Conservation (phyloP, 495 filamentous ascomycete genomes). For the Lophiotrema nucula region DNA sequence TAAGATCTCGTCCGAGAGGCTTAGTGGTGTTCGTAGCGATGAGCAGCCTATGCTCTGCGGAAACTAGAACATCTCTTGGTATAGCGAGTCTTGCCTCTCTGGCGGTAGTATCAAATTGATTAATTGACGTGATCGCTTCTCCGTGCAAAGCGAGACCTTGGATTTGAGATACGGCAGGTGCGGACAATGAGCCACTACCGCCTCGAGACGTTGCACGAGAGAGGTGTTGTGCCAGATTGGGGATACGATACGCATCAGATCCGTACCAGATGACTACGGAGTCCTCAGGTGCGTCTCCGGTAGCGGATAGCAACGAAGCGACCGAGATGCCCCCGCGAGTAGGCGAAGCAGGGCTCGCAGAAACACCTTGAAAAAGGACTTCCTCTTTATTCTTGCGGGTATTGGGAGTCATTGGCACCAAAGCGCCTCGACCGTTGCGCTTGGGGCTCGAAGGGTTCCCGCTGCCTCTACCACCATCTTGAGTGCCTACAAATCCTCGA, state of each 20-base stretch:
- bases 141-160: slow-evolving; percentile 33
- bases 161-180: slow-evolving; percentile 32
- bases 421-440: slow-evolving; percentile 44
- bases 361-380: slow-evolving; percentile 51
- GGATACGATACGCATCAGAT: slow-evolving; percentile 38
- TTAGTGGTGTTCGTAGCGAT: slow-evolving; percentile 30
- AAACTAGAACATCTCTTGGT: slow-evolving; percentile 34
- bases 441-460: slow-evolving; percentile 8
- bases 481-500: slow-evolving; percentile 62
- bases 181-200: slow-evolving; percentile 33
- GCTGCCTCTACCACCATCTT: slow-evolving; percentile 26
- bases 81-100: slow-evolving; percentile 31
- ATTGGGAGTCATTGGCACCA: slow-evolving; percentile 83
- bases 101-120: slow-evolving; percentile 33
- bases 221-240: slow-evolving; percentile 41
- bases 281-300: slow-evolving; percentile 37
- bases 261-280: slow-evolving; percentile 45
- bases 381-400: slow-evolving; percentile 63
- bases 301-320: slow-evolving; percentile 15
- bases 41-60: slow-evolving; percentile 41
- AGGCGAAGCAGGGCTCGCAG: slow-evolving; percentile 40
- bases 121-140: slow-evolving; percentile 35
- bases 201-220: slow-evolving; percentile 32
- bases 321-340: slow-evolving; percentile 67
- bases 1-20: slow-evolving; percentile 11